Base-by-base conservation (phyloP, 345 rosid genomes). In the Rhodamnia argentea region DNA sequence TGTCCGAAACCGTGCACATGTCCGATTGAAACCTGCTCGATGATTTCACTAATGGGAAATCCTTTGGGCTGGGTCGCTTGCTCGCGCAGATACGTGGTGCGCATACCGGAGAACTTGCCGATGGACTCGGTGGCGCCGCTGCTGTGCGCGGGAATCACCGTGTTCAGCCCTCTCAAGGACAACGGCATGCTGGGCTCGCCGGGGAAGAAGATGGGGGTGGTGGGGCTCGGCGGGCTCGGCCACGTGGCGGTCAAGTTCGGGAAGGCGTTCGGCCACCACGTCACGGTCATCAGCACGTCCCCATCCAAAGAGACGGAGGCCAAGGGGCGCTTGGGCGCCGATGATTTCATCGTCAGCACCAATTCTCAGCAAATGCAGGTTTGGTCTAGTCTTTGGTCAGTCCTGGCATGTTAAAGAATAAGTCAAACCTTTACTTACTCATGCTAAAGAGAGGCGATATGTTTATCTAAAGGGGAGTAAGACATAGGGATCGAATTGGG, bases 111-210 rank as follows among this genome's bases (percentile, higher is more conserved):
- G 59, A 90, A 84, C 86, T 86, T 94, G 78, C 92, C 94, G 13
- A 86, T 93, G 94, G 96, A 92, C 56, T 91, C 93, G 22, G 91
- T 87, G 37, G 96, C 96, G 18, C 96, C 94, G 0, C 83, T 92
- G 51, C 86, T 93, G 53, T 93, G 95, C 5, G 95, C 95, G 0
- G 95, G 97, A 86, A 82, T 93, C 23, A 94, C 94, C 0, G 94
- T 93, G 20, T 93, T 88, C 85, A 87, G 87, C 70, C 94, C 95
- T 18, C 85, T 91, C 89, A 93, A 94, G 87, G 94, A 94, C 86
- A 50, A 47, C 60, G 74, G 87, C 32, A 70, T 93, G 85, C 10
- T 92, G 13, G 86, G 89, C 15, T 87, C 91, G 22, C 84, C 87
- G 0, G 86, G 90, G 9, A 91, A 92, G 85, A 92, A 74, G 86